Conservation (phyloP, 1,284 basidiomycete species). For the Cryptococcus sp. region DNA sequence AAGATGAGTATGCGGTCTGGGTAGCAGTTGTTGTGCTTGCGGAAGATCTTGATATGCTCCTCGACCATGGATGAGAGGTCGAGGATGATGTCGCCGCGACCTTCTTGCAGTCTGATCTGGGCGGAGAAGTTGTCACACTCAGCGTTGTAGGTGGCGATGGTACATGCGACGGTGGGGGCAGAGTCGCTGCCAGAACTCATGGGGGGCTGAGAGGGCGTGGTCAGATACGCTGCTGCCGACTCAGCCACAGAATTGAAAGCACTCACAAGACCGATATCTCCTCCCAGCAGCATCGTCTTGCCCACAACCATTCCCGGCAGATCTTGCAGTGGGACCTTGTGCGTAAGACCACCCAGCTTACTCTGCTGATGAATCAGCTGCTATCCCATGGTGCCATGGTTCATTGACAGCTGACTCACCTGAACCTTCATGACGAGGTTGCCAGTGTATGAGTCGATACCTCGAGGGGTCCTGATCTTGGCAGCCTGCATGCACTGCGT, state of each 20-base stretch:
- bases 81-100: conserved; percentile 42
- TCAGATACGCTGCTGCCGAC: neutral
- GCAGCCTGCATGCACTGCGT: conserved; percentile 47
- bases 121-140: conserved; percentile 46
- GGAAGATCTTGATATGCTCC: conserved; percentile 39
- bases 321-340: conserved; percentile 37
- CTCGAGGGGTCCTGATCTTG: conserved; percentile 43
- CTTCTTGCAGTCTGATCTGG: conserved; percentile 51
- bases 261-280: conserved; percentile 43
- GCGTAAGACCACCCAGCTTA: conserved; percentile 53
- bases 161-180: conserved; percentile 48
- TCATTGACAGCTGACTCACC: conserved; percentile 13
- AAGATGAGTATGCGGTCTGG: conserved; percentile 49
- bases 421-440: conserved; percentile 46
- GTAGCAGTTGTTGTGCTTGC: conserved; percentile 37
- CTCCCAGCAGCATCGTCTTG: conserved; percentile 40
- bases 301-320: conserved; percentile 39
- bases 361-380: conserved; percentile 29
- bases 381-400: no score
- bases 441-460: conserved; percentile 49
- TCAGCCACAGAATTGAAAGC: no score
- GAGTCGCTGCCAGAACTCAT: conserved; percentile 37
- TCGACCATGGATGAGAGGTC: conserved; percentile 40
- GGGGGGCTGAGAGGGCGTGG: conserved; percentile 23
- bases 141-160: conserved; percentile 50